Conservation (phyloP, 257 asterid genomes). For the Solanum virginianum region DNA sequence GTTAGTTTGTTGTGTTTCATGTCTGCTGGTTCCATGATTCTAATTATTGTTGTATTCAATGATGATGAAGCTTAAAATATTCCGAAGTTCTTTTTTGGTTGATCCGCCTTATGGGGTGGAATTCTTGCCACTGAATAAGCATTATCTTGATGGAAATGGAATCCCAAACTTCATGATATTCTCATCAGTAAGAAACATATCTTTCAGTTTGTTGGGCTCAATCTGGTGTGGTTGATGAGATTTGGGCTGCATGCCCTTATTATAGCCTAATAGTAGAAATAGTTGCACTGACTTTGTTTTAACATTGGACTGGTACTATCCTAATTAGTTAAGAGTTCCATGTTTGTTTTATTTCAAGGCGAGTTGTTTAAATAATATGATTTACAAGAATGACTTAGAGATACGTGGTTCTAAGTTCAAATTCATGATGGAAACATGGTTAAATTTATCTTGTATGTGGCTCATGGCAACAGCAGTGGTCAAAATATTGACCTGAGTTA, state of each 20-base stretch:
- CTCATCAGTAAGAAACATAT: not conserved
- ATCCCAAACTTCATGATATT: not conserved
- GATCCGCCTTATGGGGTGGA: not conserved
- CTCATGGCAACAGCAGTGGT: no score
- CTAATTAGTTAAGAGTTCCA: no score
- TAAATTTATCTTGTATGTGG: no score
- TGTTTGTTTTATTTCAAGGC: no score
- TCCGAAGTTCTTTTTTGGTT: not conserved
- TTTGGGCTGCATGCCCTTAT: no score
- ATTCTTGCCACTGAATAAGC: not conserved
- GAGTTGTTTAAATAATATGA: not conserved
- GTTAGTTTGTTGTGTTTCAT: not conserved
- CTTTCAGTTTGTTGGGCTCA: not conserved
- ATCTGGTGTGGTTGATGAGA: no score
- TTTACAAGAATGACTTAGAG: not conserved
- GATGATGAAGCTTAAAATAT: not conserved
- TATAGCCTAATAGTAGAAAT: no score
- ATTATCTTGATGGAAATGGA: not conserved
- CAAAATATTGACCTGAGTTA: no score
- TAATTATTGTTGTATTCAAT: not conserved
- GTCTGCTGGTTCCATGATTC: not conserved
- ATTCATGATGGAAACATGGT: no score
- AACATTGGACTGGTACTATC: no score
- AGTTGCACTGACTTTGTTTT: no score
- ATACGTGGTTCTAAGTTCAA: not conserved